These are phyloP conservation scores for Pseudocercospora crystallina DNA, from an alignment of 2,329 filamentous ascomycete species.

Conservation along the genomic window DNA sequence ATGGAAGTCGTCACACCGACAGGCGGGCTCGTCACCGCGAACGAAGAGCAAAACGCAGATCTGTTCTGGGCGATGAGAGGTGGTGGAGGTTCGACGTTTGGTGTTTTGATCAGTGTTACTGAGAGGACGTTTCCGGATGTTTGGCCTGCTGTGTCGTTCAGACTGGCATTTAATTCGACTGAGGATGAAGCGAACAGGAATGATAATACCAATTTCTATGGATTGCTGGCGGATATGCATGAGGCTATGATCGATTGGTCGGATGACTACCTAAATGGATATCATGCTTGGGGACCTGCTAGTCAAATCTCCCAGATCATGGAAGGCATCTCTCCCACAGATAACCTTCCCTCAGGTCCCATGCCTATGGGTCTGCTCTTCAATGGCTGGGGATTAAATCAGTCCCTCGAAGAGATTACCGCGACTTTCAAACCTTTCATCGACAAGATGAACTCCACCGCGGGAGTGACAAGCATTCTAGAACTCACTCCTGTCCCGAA, in stretches of 20 bases:
- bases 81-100: conserved; percentile 19
- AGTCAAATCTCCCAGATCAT: neutral
- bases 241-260: neutral
- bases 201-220: neutral
- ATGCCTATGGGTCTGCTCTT: neutral
- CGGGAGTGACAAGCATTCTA: neutral
- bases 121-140: neutral
- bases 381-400: conserved; percentile 1
- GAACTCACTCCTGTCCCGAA: neutral
- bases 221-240: neutral
- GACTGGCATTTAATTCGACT: neutral
- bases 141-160: neutral
- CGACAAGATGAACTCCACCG: neutral
- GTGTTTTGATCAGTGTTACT: conserved; percentile 28
- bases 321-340: neutral
- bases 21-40: conserved; percentile 22
- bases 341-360: neutral
- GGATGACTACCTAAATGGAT: neutral
- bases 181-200: neutral
- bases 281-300: conserved; percentile 1
- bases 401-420: neutral
- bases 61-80: conserved; percentile 23
- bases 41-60: conserved; percentile 19
- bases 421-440: neutral
- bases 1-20: conserved; percentile 22